Evolutionary conservation across 2,329 filamentous ascomycete species (phyloP), one percentile per base, ranked within the genome.

Genomic region (Phaeosphaeria sp.): DNA sequence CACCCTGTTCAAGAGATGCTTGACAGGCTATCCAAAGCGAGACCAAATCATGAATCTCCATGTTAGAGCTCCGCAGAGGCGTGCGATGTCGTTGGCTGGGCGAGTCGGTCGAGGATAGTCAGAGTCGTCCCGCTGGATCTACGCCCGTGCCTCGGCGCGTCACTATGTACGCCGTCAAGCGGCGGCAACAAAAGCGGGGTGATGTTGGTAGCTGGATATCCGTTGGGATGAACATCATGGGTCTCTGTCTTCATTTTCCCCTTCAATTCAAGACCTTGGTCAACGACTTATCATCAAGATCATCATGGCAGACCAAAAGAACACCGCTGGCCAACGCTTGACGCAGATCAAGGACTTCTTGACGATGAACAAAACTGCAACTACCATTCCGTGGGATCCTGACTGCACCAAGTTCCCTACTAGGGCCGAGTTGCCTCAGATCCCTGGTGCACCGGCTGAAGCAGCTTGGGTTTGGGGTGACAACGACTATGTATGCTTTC

Each of bases 401-500:
- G 75, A 86, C 54, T 79, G 74, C 40, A 81, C 79, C 17, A 79
- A 72, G 17, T 86, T 88, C 51, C 85, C 85, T 0, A 79, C 79
- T 0, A 77, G 83, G 15, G 81, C 82, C 52, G 81, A 87, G 50
- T 76, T 87, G 3, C 84, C 84, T 20, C 65, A 73, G 20, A 79
- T 87, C 39, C 74, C 80, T 1, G 82, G 81, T 33, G 84, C 84
- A 1, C 86, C 85, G 0, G 76, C 82, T 18, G 83, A 79, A 25
- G 84, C 85, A 18, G 84, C 85, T 18, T 88, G 86, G 86, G 82
- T 86, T 24, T 87, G 85, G 85, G 85, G 86, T 13, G 77, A 83
- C 42, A 77, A 86, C 67, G 85, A 86, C 63, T 75, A 80, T 61
- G 80, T 85, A 62, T n/a, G 65, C 49, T 11, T 2, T 18, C 18